Evolutionary conservation across 2,329 filamentous ascomycete genomes (phyloP).

Genomic region (Xylariaceae sp.): DNA sequence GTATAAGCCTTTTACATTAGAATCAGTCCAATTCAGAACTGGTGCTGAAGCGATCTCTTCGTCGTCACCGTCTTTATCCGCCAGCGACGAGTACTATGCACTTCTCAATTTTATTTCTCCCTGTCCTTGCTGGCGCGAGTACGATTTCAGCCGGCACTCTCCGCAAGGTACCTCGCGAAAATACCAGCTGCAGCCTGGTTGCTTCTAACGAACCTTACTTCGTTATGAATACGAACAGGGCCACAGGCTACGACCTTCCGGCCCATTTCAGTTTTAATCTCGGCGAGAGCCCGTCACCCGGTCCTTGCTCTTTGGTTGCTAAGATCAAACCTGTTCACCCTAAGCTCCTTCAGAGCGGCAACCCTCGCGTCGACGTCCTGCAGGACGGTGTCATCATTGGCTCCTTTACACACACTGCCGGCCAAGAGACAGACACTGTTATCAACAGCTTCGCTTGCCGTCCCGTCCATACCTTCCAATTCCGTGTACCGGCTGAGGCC

Average conservation of each 20-base stretch:
- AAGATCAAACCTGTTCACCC: neutral
- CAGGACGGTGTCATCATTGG: neutral
- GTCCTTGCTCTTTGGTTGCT: neutral
- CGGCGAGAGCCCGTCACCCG: neutral
- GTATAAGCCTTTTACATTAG: no score
- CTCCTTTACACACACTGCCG: neutral
- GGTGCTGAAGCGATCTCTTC: no score
- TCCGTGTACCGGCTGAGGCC: no score
- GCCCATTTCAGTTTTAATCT: neutral
- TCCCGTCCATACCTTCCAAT: no score
- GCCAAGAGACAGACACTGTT: no score
- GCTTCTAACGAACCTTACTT: neutral
- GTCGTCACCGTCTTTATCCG: no score
- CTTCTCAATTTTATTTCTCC: neutral
- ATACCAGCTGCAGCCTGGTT: neutral
- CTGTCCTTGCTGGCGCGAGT: neutral
- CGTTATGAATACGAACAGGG: neutral
- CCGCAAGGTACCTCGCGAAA: no score
- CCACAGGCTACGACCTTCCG: neutral
- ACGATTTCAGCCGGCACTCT: neutral
- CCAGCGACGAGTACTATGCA: no score
- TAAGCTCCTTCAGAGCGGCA: neutral
- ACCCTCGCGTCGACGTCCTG: neutral
- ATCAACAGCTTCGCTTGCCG: no score
- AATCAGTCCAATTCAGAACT: no score